phyloP scores from a whole-genome alignment of 768 basidiomycete species.

The Tubosaeta sp. region DNA sequence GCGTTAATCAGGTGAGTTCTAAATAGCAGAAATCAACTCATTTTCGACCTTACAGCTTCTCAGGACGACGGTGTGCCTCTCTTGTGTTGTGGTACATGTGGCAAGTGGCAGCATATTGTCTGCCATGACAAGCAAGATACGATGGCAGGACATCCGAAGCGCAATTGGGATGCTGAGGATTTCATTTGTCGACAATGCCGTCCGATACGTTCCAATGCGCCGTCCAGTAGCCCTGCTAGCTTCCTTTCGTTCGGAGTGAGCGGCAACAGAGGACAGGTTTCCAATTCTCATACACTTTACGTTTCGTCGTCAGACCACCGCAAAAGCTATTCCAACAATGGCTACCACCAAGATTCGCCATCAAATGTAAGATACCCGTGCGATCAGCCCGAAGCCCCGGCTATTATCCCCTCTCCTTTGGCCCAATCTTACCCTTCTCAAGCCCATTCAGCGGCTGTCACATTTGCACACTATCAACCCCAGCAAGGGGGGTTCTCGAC shows the following conservation, averaged over 20 bases:
- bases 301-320: constrained; percentile 10
- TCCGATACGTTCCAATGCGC: constrained; percentile 7
- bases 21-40: neutral
- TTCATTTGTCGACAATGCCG: constrained; percentile 70
- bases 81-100: constrained; percentile 78
- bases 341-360: constrained; percentile 14
- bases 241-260: constrained; percentile 7
- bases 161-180: constrained; percentile 85
- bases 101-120: constrained; percentile 84
- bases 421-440: constrained; percentile 18
- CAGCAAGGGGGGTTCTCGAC: constrained; percentile 35
- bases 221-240: constrained; percentile 3
- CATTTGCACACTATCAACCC: constrained; percentile 37
- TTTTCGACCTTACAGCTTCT: constrained; percentile 6
- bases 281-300: constrained; percentile 12
- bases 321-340: constrained; percentile 14
- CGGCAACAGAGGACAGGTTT: constrained; percentile 8
- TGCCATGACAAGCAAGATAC: constrained; percentile 78
- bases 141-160: constrained; percentile 55
- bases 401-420: constrained; percentile 11
- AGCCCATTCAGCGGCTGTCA: constrained; percentile 24
- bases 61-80: constrained; percentile 80
- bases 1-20: constrained; percentile 64
- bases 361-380: constrained; percentile 21
- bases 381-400: constrained; percentile 18